These are phyloP conservation scores for Aphanoascus verrucosus DNA, from an alignment of 2,329 filamentous ascomycete genomes.

Conservation along the genomic window DNA sequence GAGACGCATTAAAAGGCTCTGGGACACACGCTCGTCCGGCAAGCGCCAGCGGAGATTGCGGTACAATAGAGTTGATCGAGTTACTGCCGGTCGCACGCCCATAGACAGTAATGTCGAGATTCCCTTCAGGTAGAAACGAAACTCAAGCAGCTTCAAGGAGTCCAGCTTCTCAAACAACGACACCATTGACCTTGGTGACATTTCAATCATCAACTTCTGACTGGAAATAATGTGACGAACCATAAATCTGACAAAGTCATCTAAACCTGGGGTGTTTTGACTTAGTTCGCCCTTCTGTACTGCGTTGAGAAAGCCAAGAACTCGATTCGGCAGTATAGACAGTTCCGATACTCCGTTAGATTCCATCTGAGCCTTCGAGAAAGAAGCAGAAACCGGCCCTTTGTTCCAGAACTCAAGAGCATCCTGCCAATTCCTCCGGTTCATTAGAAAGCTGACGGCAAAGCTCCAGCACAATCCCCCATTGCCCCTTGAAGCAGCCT, in stretches of 20 bases:
- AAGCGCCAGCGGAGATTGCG: conserved; percentile 31
- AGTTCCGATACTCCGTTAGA: conserved; percentile 13
- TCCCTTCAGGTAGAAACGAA: conserved; percentile 22
- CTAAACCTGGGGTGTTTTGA: not conserved
- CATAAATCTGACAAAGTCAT: conserved; percentile 20
- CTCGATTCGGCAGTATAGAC: conserved; percentile 15
- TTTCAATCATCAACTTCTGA: conserved; percentile 20
- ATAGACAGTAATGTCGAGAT: conserved; percentile 25
- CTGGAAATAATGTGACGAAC: conserved; percentile 22
- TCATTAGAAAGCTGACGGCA: conserved; percentile 25
- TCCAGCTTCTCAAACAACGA: conserved; percentile 22
- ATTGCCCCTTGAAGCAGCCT: conserved; percentile 25
- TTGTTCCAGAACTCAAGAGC: conserved; percentile 25
- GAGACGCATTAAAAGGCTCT: conserved; percentile 20
- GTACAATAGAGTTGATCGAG: conserved; percentile 31
- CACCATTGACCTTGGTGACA: conserved; percentile 25
- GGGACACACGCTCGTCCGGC: conserved; percentile 18
- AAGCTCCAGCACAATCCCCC: conserved; percentile 24
- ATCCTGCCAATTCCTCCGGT: conserved; percentile 25
- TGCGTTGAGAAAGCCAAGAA: conserved; percentile 18
- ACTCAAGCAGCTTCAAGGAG: conserved; percentile 19
- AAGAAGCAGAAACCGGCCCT: conserved; percentile 15
- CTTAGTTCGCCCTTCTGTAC: not conserved
- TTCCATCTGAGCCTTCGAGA: not conserved
- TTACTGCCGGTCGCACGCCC: conserved; percentile 21